Conservation (phyloP, 2,329 filamentous ascomycete genomes). For the Xylaria polymorpha region DNA sequence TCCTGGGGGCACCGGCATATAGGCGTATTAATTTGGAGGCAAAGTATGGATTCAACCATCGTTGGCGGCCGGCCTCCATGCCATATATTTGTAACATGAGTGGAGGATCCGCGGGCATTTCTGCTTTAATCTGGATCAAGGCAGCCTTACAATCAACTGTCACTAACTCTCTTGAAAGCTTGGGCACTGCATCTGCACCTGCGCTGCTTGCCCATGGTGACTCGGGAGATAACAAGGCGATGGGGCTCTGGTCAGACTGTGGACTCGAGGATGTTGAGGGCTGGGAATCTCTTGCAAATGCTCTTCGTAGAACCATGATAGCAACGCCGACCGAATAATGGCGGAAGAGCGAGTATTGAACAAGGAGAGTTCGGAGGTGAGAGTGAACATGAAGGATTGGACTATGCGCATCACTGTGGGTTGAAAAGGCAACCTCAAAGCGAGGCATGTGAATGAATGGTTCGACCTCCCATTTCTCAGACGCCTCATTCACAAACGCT, state of each 20-base stretch:
- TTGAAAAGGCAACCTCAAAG: constrained; percentile 87
- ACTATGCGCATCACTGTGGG: constrained; percentile 85
- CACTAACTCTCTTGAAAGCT: constrained; percentile 70
- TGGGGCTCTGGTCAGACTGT: constrained; percentile 52
- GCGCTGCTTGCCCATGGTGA: constrained; percentile 48
- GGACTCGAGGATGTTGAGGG: constrained; percentile 44
- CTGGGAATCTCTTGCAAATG: constrained; percentile 66
- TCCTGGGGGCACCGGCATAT: constrained; percentile 86
- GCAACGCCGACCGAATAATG: constrained; percentile 92
- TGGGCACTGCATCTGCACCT: constrained; percentile 52
- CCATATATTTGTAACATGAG: constrained; percentile 91
- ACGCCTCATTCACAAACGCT: constrained; percentile 88
- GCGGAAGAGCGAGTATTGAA: constrained; percentile 93
- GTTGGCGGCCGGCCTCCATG: constrained; percentile 83
- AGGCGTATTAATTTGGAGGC: constrained; percentile 82
- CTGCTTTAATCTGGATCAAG: constrained; percentile 87
- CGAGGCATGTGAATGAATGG: constrained; percentile 87
- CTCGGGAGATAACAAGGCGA: constrained; percentile 48
- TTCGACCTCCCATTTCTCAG: constrained; percentile 85
- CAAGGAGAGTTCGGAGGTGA: constrained; percentile 78
- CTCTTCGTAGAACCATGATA: constrained; percentile 76
- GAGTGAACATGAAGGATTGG: constrained; percentile 90
- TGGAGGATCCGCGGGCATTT: constrained; percentile 88
- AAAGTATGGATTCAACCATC: constrained; percentile 87
- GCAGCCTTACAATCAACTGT: constrained; percentile 84